A percentile compares a stretch with the other conserved stretches of the same genome.
phyloP scores from a whole-genome alignment of 2,329 filamentous ascomycete genomes.

The Fonsecaea pedrosoi region DNA sequence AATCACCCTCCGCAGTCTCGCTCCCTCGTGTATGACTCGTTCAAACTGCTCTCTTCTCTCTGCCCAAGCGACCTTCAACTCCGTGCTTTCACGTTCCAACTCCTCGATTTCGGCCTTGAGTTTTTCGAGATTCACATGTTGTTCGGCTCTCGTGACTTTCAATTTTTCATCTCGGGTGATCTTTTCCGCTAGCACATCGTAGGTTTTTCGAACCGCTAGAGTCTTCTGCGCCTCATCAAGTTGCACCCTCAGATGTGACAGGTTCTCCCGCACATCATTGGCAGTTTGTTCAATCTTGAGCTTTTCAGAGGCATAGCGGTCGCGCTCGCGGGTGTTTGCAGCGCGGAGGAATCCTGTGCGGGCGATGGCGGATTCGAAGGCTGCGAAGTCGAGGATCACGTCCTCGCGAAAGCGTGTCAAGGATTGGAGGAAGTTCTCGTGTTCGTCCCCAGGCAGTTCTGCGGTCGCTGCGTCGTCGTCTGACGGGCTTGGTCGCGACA shows the following conservation, averaged over 20 bases:
- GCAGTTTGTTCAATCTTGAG: slow-evolving; percentile 78
- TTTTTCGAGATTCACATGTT: slow-evolving; percentile 77
- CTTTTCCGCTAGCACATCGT: slow-evolving; percentile 85
- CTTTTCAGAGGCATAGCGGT: slow-evolving; percentile 82
- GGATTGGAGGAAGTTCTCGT: slow-evolving; percentile 45
- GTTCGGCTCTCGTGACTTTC: slow-evolving; percentile 77
- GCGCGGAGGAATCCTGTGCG: slow-evolving; percentile 86
- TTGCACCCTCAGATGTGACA: slow-evolving; percentile 72
- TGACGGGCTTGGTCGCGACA: slow-evolving; percentile 62
- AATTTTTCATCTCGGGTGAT: slow-evolving; percentile 83
- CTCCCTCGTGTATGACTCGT: slow-evolving; percentile 88
- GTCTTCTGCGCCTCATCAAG: slow-evolving; percentile 78
- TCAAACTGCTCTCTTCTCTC: slow-evolving; percentile 87
- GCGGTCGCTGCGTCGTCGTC: slow-evolving; percentile 54
- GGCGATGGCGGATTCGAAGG: slow-evolving; percentile 78
- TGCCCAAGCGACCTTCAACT: slow-evolving; percentile 81
- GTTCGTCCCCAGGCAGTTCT: slow-evolving; percentile 49
- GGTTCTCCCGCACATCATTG: slow-evolving; percentile 77
- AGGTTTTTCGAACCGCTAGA: slow-evolving; percentile 78
- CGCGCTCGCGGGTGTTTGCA: slow-evolving; percentile 82
- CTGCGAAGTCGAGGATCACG: slow-evolving; percentile 83
- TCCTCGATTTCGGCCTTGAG: slow-evolving; percentile 87
- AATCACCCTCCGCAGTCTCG: slow-evolving; percentile 81
- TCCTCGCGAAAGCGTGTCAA: slow-evolving; percentile 79
- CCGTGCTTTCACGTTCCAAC: slow-evolving; percentile 80